Evolutionary conservation across 148 eudicot species (phyloP).

Genomic region (Silene conica): DNA sequence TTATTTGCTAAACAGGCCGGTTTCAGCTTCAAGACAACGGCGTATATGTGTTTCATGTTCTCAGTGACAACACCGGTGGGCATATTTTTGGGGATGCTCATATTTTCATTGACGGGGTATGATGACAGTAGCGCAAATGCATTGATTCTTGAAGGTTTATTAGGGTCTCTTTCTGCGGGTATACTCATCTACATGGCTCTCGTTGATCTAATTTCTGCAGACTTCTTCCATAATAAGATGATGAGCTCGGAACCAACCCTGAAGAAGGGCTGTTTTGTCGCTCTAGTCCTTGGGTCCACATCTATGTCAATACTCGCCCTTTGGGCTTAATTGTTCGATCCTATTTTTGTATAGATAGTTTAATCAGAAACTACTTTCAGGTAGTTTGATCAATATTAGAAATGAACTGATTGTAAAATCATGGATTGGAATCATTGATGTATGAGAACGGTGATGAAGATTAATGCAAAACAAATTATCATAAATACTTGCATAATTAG

Average conservation of each 20-base stretch:
- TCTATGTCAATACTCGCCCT: constrained; percentile 87
- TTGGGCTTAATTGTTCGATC: constrained; percentile 49
- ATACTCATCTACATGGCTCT: constrained; percentile 84
- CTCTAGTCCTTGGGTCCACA: constrained; percentile 66
- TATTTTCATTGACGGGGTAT: constrained; percentile 64
- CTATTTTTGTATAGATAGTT: constrained; percentile 17
- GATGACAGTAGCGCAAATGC: constrained; percentile 70
- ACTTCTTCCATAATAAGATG: constrained; percentile 74
- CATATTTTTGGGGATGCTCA: constrained; percentile 59
- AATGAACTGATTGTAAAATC: not conserved
- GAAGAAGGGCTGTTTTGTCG: constrained; percentile 64
- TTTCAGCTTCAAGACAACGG: constrained; percentile 58
- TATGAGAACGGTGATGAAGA: not conserved
- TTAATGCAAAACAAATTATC: not conserved
- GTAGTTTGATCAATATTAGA: not conserved
- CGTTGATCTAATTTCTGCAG: constrained; percentile 75
- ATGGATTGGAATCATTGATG: not conserved
- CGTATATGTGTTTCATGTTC: constrained; percentile 88
- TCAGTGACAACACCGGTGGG: constrained; percentile 78
- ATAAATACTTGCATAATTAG: not conserved
- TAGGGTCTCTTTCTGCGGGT: constrained; percentile 78
- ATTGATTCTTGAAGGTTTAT: constrained; percentile 61
- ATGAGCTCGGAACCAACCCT: constrained; percentile 57
- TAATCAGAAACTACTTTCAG: not conserved
- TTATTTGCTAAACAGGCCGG: constrained; percentile 49